Evolutionary conservation across 768 basidiomycete genomes (phyloP).

Genomic region (Mycena pura): DNA sequence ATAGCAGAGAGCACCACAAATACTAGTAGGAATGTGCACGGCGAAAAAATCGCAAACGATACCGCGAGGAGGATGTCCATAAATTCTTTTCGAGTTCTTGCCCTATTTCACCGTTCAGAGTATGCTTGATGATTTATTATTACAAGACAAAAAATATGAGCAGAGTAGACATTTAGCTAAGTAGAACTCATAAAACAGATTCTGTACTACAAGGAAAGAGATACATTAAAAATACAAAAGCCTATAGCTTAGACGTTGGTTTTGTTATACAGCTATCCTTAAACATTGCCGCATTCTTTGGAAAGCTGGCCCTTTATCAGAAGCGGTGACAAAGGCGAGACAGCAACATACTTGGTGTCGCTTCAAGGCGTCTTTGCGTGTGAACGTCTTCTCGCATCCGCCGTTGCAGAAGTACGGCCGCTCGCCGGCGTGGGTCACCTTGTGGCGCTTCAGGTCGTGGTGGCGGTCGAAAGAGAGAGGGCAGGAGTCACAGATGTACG

Average conservation of each 20-base stretch:
- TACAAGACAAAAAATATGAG: too few species aligned
- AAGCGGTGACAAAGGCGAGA: background rate
- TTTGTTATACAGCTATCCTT: background rate
- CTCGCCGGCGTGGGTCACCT: conserved; percentile 83
- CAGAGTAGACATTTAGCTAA: too few species aligned
- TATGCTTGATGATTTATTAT: too few species aligned
- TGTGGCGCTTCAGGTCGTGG: conserved; percentile 84
- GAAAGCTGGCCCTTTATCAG: conserved; percentile 9
- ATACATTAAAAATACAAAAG: background rate
- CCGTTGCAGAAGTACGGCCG: conserved; percentile 86
- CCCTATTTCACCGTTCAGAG: too few species aligned
- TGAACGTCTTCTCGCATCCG: conserved; percentile 86
- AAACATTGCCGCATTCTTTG: conserved; percentile 18
- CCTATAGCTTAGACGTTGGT: background rate
- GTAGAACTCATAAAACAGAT: too few species aligned
- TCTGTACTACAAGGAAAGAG: too few species aligned
- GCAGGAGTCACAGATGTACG: conserved; percentile 74
- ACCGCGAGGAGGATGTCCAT: too few species aligned
- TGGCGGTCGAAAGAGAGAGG: conserved; percentile 84
- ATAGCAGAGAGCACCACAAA: too few species aligned
- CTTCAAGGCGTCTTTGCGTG: conserved; percentile 85
- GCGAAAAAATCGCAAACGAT: too few species aligned
- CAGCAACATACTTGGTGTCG: conserved; percentile 72
- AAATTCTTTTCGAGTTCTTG: too few species aligned
- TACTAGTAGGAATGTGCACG: too few species aligned